Conservation (phyloP, 495 filamentous ascomycete genomes). For the Emericellopsis terricola region DNA sequence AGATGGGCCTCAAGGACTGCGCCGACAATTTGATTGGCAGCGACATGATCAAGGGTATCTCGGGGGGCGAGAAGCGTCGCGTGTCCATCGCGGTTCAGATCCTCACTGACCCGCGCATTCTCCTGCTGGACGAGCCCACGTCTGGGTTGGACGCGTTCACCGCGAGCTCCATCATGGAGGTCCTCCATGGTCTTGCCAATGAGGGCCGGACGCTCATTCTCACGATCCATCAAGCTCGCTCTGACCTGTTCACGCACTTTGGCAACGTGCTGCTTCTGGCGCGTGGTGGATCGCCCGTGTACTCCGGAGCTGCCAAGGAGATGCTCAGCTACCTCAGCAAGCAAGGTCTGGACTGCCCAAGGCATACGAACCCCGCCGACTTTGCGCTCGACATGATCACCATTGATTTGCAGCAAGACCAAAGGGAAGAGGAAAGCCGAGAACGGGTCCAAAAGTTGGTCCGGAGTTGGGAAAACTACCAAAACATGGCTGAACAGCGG, state of each 20-base stretch:
- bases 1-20: conserved; percentile 62
- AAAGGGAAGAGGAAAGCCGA: conserved; percentile 37
- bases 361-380: conserved; percentile 54
- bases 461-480: conserved; percentile 20
- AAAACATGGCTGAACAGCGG: not conserved
- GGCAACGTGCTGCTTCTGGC: conserved; percentile 52
- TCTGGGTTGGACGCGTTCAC: conserved; percentile 63
- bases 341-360: conserved; percentile 43
- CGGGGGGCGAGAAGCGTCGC: conserved; percentile 57
- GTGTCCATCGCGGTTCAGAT: conserved; percentile 63
- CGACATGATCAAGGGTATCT: conserved; percentile 56
- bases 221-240: conserved; percentile 60
- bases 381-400: conserved; percentile 62
- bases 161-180: conserved; percentile 54
- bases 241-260: conserved; percentile 52
- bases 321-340: conserved; percentile 47
- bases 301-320: conserved; percentile 40
- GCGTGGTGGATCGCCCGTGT: conserved; percentile 46
- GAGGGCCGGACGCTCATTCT: conserved; percentile 57
- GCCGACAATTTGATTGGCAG: conserved; percentile 56
- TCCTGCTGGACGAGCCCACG: conserved; percentile 59
- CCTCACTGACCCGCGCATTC: conserved; percentile 49
- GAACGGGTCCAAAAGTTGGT: conserved; percentile 41
- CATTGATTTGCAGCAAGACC: conserved; percentile 45
- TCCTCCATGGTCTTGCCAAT: conserved; percentile 45